phyloP scores from a whole-genome alignment of 768 basidiomycete species.

The Mycena rebaudengoi region DNA sequence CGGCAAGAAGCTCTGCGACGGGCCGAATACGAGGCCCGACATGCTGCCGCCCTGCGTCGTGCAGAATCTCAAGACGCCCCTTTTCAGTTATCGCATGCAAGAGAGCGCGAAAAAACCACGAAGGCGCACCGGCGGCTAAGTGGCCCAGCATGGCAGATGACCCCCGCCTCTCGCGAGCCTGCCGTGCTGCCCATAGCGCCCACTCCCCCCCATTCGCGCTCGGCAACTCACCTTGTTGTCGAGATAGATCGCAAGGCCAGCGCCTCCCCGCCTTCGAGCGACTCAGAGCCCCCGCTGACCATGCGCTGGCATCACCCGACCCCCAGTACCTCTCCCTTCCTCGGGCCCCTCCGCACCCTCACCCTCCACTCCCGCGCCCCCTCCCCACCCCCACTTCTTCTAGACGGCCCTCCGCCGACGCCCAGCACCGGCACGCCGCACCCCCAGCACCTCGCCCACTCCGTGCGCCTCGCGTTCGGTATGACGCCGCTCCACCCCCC shows the following conservation, averaged over 20 bases:
- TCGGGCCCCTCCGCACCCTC: conserved; percentile 78
- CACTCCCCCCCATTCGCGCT: conserved; percentile 41
- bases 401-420: conserved; percentile 47
- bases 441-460: conserved; percentile 80
- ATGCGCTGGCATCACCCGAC: conserved; percentile 47
- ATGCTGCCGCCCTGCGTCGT: conserved; percentile 70
- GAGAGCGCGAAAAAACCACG: conserved; percentile 34
- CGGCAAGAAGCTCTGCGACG: conserved; percentile 83
- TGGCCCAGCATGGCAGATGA: conserved; percentile 65
- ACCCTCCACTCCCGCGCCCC: conserved; percentile 77
- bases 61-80: conserved; percentile 56
- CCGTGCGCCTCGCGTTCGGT: conserved; percentile 87
- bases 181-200: conserved; percentile 26
- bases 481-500: conserved; percentile 81
- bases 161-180: conserved; percentile 46
- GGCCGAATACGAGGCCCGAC: conserved; percentile 86
- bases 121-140: conserved; percentile 57
- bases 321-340: conserved; percentile 82
- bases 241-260: conserved; percentile 5
- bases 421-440: conserved; percentile 43
- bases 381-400: conserved; percentile 75
- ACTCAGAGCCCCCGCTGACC: conserved; percentile 16
- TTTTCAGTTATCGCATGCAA: conserved; percentile 26
- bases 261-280: conserved; percentile 17
- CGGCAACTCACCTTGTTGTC: conserved; percentile 51